These are phyloP conservation scores for Cryptococcus sp. DNA, from an alignment of 1,284 basidiomycete genomes.

Conservation along the genomic window DNA sequence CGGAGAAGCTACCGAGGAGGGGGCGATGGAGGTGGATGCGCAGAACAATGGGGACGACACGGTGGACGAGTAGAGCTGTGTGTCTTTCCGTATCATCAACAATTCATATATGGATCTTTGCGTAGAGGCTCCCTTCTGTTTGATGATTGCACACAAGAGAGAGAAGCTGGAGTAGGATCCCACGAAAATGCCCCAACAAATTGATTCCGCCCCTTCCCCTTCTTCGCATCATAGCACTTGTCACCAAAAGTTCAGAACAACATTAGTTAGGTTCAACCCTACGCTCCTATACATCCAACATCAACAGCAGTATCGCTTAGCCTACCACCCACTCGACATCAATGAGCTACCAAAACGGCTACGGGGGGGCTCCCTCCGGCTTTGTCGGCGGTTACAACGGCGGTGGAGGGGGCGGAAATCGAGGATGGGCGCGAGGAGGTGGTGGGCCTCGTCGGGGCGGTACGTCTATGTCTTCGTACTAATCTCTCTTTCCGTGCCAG, in stretches of 20 bases:
- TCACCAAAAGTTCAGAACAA: no score
- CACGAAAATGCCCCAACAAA: no score
- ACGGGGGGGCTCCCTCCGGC: slow-evolving; percentile 10
- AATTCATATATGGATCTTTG: neutral
- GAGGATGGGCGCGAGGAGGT: slow-evolving; percentile 12
- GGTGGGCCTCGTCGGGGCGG: slow-evolving; percentile 16
- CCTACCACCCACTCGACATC: neutral
- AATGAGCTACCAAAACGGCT: slow-evolving; percentile 41
- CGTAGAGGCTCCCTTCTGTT: no score
- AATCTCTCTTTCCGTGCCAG: neutral
- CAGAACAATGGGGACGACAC: neutral
- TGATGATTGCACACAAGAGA: no score
- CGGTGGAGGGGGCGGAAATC: slow-evolving; percentile 15
- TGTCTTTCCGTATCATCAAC: no score
- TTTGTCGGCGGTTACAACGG: slow-evolving; percentile 9
- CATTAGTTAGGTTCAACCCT: no score
- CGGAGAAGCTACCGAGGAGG: slow-evolving; percentile 27
- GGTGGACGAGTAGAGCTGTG: no score
- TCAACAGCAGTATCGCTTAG: no score
- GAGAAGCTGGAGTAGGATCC: no score
- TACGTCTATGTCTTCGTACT: neutral
- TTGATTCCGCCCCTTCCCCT: no score
- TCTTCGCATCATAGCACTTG: no score
- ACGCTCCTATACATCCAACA: no score
- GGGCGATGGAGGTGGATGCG: slow-evolving; percentile 7